Evolutionary conservation across 768 basidiomycete genomes (phyloP).

Genomic region (Russula virescens): DNA sequence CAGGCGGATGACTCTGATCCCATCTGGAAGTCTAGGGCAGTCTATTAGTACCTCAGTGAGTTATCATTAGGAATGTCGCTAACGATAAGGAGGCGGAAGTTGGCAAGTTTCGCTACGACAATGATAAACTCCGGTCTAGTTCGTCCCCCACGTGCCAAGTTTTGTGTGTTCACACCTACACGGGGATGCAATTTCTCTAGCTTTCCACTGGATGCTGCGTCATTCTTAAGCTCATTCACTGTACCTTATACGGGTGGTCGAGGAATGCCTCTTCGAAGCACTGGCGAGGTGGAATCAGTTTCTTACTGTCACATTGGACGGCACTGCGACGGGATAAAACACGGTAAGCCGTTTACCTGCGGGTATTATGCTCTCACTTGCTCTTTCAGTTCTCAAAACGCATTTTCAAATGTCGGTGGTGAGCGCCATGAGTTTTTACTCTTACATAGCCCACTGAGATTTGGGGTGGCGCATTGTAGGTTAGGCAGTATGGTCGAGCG

Average conservation of each 20-base stretch:
- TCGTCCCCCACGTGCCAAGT: not conserved
- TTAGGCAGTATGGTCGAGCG: not conserved
- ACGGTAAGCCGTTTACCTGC: not conserved
- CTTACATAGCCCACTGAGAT: slow-evolving; percentile 1
- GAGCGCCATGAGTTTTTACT: not conserved
- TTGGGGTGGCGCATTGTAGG: not conserved
- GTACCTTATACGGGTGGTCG: not conserved
- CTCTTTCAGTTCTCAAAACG: not conserved
- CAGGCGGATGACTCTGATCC: not conserved
- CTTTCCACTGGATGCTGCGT: not conserved
- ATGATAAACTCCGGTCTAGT: not conserved
- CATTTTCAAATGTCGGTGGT: not conserved
- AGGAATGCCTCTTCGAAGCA: not conserved
- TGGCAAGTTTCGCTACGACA: not conserved
- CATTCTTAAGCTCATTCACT: not conserved
- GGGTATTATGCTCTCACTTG: not conserved
- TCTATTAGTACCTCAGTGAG: not conserved
- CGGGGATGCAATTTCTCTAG: not conserved
- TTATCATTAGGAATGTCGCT: not conserved
- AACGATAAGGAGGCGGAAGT: not conserved
- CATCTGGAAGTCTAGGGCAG: not conserved
- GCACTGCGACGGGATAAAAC: not conserved
- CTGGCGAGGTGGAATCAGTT: not conserved
- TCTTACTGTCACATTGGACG: not conserved
- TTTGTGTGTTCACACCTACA: too few relatives aligned